These are phyloP conservation scores for Aspergillus chevalieri DNA, from an alignment of 2,329 filamentous ascomycete species.

Conservation along the genomic window DNA sequence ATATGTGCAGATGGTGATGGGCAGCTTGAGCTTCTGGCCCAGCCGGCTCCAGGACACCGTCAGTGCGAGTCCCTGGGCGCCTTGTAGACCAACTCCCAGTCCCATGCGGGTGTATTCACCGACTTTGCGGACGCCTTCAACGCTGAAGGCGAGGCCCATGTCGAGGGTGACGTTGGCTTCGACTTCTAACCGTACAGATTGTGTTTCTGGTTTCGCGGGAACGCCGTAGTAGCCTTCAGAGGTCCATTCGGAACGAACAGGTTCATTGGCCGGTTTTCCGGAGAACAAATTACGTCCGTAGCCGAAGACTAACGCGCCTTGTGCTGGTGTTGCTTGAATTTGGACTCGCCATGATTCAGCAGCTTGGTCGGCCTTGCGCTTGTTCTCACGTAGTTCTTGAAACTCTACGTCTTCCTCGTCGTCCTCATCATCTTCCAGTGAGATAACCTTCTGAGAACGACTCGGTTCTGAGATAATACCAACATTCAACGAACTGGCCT, in stretches of 20 bases:
- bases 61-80: constrained; percentile 29
- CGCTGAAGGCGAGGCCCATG: constrained; percentile 26
- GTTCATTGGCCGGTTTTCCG: constrained; percentile 25
- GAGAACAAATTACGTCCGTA: constrained; percentile 36
- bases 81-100: constrained; percentile 33
- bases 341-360: constrained; percentile 30
- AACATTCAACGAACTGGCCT: constrained; percentile 28
- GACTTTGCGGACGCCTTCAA: constrained; percentile 32
- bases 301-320: constrained; percentile 23
- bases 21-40: constrained; percentile 35
- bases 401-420: constrained; percentile 18
- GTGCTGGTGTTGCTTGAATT: constrained; percentile 23
- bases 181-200: constrained; percentile 31
- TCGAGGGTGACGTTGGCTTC: constrained; percentile 20
- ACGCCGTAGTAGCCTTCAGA: constrained; percentile 34
- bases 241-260: constrained; percentile 35
- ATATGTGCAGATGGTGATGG: constrained; percentile 32
- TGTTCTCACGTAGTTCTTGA: constrained; percentile 13
- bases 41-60: constrained; percentile 36
- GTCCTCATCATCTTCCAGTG: constrained; percentile 17
- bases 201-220: constrained; percentile 20
- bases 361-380: constrained; percentile 15
- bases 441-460: constrained; percentile 6
- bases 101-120: constrained; percentile 35
- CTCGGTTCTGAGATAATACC: constrained; percentile 26